phyloP scores from a whole-genome alignment of 75 land plant species.

The Larix kaempferi region DNA sequence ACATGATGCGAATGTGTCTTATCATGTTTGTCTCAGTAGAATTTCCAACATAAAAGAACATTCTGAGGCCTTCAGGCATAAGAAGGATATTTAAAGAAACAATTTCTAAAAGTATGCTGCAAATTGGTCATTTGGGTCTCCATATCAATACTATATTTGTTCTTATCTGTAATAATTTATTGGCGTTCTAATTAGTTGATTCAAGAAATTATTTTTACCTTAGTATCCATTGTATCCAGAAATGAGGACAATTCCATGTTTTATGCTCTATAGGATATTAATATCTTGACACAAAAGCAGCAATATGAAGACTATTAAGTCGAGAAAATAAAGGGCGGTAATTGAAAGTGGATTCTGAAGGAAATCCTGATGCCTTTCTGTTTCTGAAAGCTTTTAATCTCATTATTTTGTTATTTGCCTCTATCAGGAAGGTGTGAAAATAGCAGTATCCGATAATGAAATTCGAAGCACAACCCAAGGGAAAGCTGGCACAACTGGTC shows the following conservation, averaged over 20 bases:
- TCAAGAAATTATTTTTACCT: not conserved
- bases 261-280: not conserved
- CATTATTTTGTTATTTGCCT: not conserved
- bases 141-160: not conserved
- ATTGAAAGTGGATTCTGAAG: no score
- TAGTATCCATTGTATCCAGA: not conserved
- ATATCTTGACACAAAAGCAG: no score
- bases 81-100: not conserved
- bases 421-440: conserved; percentile 53
- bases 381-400: not conserved
- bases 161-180: not conserved
- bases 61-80: not conserved
- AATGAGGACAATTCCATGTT: not conserved
- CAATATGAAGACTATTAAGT: no score
- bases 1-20: not conserved
- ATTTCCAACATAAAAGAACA: not conserved
- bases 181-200: not conserved
- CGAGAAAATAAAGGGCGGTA: no score
- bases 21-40: not conserved
- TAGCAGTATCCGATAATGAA: conserved; percentile 44
- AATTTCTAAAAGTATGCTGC: not conserved
- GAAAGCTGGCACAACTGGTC: conserved; percentile 16
- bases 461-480: conserved; percentile 28
- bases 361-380: not conserved
- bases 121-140: not conserved